Conservation (phyloP, 495 filamentous ascomycete species). For the Penicillium macrosclerotiorum region DNA sequence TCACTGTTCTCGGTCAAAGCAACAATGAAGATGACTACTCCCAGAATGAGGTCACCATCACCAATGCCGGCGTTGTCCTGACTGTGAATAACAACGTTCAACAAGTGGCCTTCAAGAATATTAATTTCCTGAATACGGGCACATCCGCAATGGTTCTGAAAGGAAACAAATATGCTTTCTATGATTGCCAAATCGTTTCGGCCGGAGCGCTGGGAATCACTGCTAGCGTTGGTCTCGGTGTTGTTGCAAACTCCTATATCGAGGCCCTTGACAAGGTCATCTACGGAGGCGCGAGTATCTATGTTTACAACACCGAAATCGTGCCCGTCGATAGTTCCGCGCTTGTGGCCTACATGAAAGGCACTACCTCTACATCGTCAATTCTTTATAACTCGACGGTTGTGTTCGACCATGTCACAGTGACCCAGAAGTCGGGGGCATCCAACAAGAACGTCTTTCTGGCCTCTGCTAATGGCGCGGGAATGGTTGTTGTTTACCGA, state of each 20-base stretch:
- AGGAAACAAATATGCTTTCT: constrained; percentile 15
- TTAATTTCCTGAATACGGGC: constrained; percentile 10
- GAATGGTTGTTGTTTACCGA: constrained; percentile 8
- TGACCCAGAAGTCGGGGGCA: constrained; percentile 8
- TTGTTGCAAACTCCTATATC: constrained; percentile 12
- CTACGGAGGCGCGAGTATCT: constrained; percentile 7
- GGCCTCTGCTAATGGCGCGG: constrained; percentile 8
- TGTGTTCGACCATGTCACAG: constrained; percentile 8
- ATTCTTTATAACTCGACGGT: constrained; percentile 10
- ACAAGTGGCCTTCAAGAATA: constrained; percentile 10
- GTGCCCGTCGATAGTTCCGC: constrained; percentile 7
- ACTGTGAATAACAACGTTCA: constrained; percentile 8
- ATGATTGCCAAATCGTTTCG: constrained; percentile 12
- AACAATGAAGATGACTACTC: too few relatives aligned
- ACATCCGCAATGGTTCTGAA: constrained; percentile 8
- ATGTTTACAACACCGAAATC: constrained; percentile 12
- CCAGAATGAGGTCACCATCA: too few relatives aligned
- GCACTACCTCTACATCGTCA: constrained; percentile 3
- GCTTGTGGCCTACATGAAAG: constrained; percentile 11
- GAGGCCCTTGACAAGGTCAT: constrained; percentile 12
- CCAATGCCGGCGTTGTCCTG: constrained; percentile 2
- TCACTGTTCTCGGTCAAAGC: too few relatives aligned
- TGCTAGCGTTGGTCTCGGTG: constrained; percentile 13
- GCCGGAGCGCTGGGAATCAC: constrained; percentile 12
- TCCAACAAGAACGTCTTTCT: constrained; percentile 7